Conservation (phyloP, 805 yeast genomes). For the Teunomyces pallodes region DNA sequence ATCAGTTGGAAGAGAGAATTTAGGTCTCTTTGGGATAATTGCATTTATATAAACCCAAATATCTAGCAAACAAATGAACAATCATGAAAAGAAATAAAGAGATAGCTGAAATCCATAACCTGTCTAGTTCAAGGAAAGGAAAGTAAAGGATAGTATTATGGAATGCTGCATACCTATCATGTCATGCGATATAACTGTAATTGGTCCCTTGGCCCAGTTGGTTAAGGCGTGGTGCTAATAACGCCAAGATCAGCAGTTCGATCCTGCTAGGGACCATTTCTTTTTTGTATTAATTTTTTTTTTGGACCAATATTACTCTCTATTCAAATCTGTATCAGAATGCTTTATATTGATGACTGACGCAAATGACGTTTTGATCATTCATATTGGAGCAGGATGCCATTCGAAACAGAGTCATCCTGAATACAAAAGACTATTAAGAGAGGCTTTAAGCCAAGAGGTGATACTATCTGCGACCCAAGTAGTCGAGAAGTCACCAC, state of each 20-base stretch:
- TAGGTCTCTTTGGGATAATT: too few relatives aligned
- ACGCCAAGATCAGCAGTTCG: slow-evolving; percentile 52
- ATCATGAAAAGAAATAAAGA: too few relatives aligned
- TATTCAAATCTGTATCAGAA: background rate
- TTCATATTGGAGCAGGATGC: slow-evolving; percentile 55
- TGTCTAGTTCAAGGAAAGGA: too few relatives aligned
- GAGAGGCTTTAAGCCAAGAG: slow-evolving; percentile 18
- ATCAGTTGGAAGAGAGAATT: too few relatives aligned
- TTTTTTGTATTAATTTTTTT: background rate
- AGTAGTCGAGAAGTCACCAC: slow-evolving; percentile 33
- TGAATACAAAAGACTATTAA: slow-evolving; percentile 28
- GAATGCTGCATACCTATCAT: background rate
- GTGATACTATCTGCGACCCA: slow-evolving; percentile 14
- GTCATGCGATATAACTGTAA: background rate
- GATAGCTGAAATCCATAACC: too few relatives aligned
- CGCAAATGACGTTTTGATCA: slow-evolving; percentile 14
- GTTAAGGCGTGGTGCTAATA: slow-evolving; percentile 61
- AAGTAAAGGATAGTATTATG: too few relatives aligned
- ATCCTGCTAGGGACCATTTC: slow-evolving; percentile 32
- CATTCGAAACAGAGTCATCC: slow-evolving; percentile 25
- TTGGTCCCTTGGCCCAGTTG: slow-evolving; percentile 59
- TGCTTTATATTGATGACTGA: background rate
- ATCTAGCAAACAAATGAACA: too few relatives aligned
- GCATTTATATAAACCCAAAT: too few relatives aligned
- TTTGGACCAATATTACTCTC: background rate